These are phyloP conservation scores for Ophiostoma piceae DNA, from an alignment of 2,329 filamentous ascomycete genomes.

Conservation along the genomic window DNA sequence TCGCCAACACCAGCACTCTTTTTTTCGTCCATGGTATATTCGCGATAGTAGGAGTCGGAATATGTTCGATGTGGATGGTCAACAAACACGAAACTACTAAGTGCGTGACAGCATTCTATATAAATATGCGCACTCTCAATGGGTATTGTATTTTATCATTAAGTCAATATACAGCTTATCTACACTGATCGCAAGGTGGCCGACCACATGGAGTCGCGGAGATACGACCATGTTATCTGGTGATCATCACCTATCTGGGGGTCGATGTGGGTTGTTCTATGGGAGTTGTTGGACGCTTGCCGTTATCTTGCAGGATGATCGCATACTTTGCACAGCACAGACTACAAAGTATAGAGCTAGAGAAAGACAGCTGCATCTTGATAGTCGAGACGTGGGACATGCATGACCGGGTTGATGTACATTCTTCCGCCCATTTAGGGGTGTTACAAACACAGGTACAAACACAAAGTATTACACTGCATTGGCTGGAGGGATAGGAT, in stretches of 20 bases:
- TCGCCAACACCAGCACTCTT: not conserved
- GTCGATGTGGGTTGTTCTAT: not conserved
- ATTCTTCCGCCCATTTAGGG: not conserved
- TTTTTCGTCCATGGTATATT: not conserved
- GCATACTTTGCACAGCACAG: not conserved
- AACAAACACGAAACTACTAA: not conserved
- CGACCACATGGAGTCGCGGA: not conserved
- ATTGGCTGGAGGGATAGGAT: not conserved
- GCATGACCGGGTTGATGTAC: not conserved
- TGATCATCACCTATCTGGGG: conserved; percentile 1
- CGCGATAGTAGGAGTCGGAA: not conserved
- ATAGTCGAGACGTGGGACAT: not conserved
- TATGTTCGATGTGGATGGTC: not conserved
- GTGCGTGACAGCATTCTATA: not conserved
- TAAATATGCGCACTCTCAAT: not conserved
- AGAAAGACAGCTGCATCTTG: not conserved
- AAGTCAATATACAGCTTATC: not conserved
- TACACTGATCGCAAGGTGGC: not conserved
- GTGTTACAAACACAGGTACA: not conserved
- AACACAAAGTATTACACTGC: not conserved
- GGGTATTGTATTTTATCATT: not conserved
- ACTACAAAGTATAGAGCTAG: no score
- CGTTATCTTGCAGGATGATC: not conserved
- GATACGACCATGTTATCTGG: conserved; percentile 9
- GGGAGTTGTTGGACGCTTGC: not conserved